Evolutionary conservation across 1,139 yeast species (phyloP).

Genomic region (Blastobotrys capitulatus): DNA sequence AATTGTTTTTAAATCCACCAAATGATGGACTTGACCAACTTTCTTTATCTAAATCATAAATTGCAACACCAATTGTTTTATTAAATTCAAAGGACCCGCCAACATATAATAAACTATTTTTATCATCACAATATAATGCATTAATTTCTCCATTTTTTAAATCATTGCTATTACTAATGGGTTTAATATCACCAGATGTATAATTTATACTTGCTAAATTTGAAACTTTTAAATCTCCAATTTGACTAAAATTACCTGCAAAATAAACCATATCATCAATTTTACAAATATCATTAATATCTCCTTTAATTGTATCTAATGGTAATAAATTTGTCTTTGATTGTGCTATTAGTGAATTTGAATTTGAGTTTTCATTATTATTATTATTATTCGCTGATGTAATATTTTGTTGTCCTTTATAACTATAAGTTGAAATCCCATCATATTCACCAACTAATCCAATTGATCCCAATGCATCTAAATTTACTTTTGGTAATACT

Average conservation of each 20-base stretch:
- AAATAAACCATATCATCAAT: constrained; percentile 42
- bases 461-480: constrained; percentile 37
- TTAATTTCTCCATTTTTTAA: constrained; percentile 47
- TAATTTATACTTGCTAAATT: constrained; percentile 55
- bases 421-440: constrained; percentile 53
- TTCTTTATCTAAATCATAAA: constrained; percentile 51
- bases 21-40: constrained; percentile 53
- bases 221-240: constrained; percentile 37
- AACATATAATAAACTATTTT: constrained; percentile 52
- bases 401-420: constrained; percentile 42
- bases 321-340: constrained; percentile 17
- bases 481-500: constrained; percentile 26
- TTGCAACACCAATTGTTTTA: constrained; percentile 56
- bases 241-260: constrained; percentile 39
- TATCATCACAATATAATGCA: constrained; percentile 46
- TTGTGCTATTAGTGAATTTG: constrained; percentile 26
- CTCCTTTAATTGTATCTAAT: constrained; percentile 28
- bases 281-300: constrained; percentile 30
- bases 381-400: constrained; percentile 12
- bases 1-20: constrained; percentile 64
- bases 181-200: constrained; percentile 39
- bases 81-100: constrained; percentile 72
- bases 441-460: constrained; percentile 63
- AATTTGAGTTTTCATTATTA: too few relatives aligned
- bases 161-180: constrained; percentile 34